A percentile compares a stretch with the other conserved stretches of the same genome.
Evolutionary conservation across 768 basidiomycete species (phyloP).

Genomic region (Sarcomyxa edulis): DNA sequence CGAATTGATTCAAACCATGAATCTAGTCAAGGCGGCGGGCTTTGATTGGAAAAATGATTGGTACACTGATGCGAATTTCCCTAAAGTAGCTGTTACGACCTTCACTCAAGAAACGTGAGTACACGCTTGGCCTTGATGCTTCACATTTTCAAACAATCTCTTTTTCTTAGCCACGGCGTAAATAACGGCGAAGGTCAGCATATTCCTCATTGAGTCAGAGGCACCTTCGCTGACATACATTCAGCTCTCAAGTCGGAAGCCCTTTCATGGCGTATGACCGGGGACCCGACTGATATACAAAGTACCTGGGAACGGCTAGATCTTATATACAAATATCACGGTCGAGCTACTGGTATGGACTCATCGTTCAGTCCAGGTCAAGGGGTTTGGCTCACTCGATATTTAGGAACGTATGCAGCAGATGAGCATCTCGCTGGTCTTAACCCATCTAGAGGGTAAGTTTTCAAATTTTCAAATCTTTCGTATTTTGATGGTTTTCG

Average conservation of each 20-base stretch:
- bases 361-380: no score
- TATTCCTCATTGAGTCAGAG: neutral
- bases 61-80: constrained; percentile 32
- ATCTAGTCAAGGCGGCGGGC: constrained; percentile 30
- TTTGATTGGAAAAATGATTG: constrained; percentile 38
- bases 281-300: constrained; percentile 30
- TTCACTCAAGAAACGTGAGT: constrained; percentile 28
- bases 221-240: neutral
- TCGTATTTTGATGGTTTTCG: neutral
- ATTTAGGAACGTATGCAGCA: constrained; percentile 35
- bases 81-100: constrained; percentile 21
- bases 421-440: constrained; percentile 37
- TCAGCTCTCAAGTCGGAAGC: constrained; percentile 37
- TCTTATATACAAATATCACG: constrained; percentile 33
- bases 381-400: no score
- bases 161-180: constrained; percentile 29
- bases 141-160: neutral
- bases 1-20: constrained; percentile 34
- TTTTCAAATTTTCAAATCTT: no score
- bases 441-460: constrained; percentile 35
- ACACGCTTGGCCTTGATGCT: no score
- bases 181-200: constrained; percentile 31
- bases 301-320: constrained; percentile 33
- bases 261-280: constrained; percentile 34
- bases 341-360: constrained; percentile 30